Percentiles rank a stretch among this genome's conserved stretches.
Evolutionary conservation across 768 basidiomycete genomes (phyloP).

Genomic region (Austroboletus eburneus): DNA sequence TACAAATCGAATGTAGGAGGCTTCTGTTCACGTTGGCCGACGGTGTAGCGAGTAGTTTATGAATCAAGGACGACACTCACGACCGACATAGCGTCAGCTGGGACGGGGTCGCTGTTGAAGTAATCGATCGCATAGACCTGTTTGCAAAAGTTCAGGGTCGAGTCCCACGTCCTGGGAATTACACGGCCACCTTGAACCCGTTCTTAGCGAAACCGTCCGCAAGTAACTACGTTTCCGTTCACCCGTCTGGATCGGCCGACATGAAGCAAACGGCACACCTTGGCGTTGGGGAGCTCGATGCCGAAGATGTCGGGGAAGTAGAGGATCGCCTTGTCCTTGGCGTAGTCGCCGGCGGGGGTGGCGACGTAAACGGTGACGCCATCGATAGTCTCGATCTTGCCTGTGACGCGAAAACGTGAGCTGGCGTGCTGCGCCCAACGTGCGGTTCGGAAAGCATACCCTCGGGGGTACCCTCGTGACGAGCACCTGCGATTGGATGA

Average conservation of each 20-base stretch:
- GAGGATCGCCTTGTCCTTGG: slow-evolving; percentile 54
- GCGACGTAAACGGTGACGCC: slow-evolving; percentile 52
- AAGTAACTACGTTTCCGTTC: slow-evolving; percentile 32
- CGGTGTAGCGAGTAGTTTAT: not conserved
- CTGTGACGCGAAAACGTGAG: slow-evolving; percentile 25
- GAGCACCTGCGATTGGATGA: slow-evolving; percentile 34
- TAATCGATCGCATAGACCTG: slow-evolving; percentile 25
- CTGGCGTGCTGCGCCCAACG: not conserved
- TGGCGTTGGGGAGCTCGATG: slow-evolving; percentile 40
- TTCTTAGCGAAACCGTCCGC: slow-evolving; percentile 42
- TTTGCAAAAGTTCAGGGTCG: not conserved
- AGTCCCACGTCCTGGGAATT: too few species aligned
- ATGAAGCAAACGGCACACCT: slow-evolving; percentile 28
- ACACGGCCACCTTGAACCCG: slow-evolving; percentile 33
- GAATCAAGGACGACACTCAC: slow-evolving; percentile 1
- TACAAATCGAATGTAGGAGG: slow-evolving; percentile 21
- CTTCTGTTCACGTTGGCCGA: not conserved
- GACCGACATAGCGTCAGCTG: slow-evolving; percentile 11
- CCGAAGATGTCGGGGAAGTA: slow-evolving; percentile 54
- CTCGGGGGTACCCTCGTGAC: slow-evolving; percentile 45
- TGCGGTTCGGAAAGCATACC: slow-evolving; percentile 26
- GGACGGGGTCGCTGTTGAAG: slow-evolving; percentile 26
- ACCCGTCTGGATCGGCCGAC: not conserved
- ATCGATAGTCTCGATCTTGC: slow-evolving; percentile 38
- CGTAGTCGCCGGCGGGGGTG: slow-evolving; percentile 46